Evolutionary conservation across 805 yeast genomes (phyloP), one percentile per base, ranked within the genome.

Genomic region (Starmera quercuum): DNA sequence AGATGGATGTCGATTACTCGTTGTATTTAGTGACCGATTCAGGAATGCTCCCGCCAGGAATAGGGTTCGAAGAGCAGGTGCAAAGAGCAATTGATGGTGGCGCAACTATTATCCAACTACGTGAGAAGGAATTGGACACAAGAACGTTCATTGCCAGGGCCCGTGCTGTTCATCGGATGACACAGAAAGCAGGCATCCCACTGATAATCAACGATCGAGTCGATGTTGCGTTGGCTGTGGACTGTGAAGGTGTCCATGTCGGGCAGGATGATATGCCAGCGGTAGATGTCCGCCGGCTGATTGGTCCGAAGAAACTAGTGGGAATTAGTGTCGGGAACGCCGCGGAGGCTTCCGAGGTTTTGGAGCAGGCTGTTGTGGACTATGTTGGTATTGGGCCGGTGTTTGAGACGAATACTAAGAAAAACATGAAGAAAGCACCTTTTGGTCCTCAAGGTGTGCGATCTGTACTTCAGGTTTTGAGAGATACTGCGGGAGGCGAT

Each of bases 231-330:
- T 59, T 88, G 29, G 96, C 96, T 0, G 67, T 85, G 36, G 92
- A 73, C 45, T 95, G 95, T 2, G 95, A 85, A 42, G 95, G 95
- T 23, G 80, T 88, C 7, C 97, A 87, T 60, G 84, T 87, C 15
- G 97, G 97, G 1, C 96, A 87, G 54, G 87, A 79, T 34, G 97
- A 87, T 51, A 83, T 87, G 84, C 61, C 64, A 4, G 57, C 58
- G 7, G 45, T 46, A 2, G 45, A 67, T 25, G 92, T 75, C 1
- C 58, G 96, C 24, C 49, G 62, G 45, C 49, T 85, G 21, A 56
- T 86, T 10, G 95, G 96, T 0, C 73, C 78, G 0, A 68, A 73
- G 36, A 85, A 81, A 58, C 77, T 87, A 38, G 53, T 87, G 30
- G 97, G 97, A 1, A 77, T 88, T 37, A 77, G 88, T 26, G 81